Conservation (phyloP, 306 rosid species). For the Corylus avellana region DNA sequence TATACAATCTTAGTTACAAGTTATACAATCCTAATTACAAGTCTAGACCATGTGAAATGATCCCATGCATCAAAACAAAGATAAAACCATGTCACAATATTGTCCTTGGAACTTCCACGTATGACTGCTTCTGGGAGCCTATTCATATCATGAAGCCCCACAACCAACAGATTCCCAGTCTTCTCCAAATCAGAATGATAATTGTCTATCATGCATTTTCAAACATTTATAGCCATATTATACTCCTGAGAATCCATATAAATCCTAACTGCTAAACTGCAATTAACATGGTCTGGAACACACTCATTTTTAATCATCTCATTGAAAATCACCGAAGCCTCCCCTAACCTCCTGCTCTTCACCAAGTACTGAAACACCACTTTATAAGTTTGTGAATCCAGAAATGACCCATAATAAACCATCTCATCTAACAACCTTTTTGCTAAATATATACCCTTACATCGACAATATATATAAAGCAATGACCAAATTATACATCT, state of each 20-base stretch:
- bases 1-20: not conserved
- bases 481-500: conserved; percentile 59
- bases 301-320: conserved; percentile 76
- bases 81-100: not conserved
- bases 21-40: not conserved
- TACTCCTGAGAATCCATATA: conserved; percentile 49
- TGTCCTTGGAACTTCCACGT: not conserved
- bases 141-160: conserved; percentile 45
- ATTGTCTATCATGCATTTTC: conserved; percentile 58
- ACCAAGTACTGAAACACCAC: conserved; percentile 51
- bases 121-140: conserved; percentile 59
- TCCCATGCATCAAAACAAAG: not conserved
- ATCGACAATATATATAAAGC: conserved; percentile 42
- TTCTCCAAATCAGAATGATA: conserved; percentile 49
- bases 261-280: conserved; percentile 48
- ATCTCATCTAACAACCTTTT: conserved; percentile 53
- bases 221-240: conserved; percentile 51
- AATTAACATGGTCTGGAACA: conserved; percentile 52
- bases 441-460: conserved; percentile 31
- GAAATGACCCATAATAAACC: conserved; percentile 55
- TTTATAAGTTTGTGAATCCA: conserved; percentile 50
- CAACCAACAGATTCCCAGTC: conserved; percentile 44
- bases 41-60: not conserved
- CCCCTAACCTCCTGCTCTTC: conserved; percentile 45
- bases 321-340: conserved; percentile 40